These are phyloP conservation scores for Halenospora varia DNA, from an alignment of 495 filamentous ascomycete genomes.

Conservation along the genomic window DNA sequence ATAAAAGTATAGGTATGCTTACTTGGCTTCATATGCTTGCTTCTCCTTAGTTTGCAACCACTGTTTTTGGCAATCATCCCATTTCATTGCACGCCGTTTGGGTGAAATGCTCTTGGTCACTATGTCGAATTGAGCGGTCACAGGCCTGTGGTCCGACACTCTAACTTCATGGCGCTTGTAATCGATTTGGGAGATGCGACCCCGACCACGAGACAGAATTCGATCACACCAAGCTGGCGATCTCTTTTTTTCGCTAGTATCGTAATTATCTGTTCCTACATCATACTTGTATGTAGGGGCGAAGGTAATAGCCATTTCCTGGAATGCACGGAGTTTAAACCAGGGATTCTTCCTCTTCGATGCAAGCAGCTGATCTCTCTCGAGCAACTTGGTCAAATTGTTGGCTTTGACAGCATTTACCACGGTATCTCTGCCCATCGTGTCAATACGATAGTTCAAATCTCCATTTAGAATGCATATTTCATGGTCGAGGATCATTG, in stretches of 20 bases:
- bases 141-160: conserved; percentile 89
- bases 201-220: conserved; percentile 78
- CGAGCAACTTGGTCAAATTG: conserved; percentile 86
- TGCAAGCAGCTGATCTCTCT: conserved; percentile 88
- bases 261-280: conserved; percentile 89
- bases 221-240: conserved; percentile 98
- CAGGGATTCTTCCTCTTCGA: conserved; percentile 81
- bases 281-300: conserved; percentile 98
- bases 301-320: conserved; percentile 82
- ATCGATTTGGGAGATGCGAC: conserved; percentile 78
- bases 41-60: conserved; percentile 66
- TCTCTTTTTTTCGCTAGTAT: conserved; percentile 89
- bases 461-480: conserved; percentile 95
- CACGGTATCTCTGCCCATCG: conserved; percentile 89
- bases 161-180: conserved; percentile 86
- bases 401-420: conserved; percentile 74
- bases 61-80: conserved; percentile 65
- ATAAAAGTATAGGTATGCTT: conserved; percentile 2
- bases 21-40: conserved; percentile 21
- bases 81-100: conserved; percentile 56
- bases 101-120: conserved; percentile 74
- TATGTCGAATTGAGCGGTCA: conserved; percentile 77
- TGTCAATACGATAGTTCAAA: conserved; percentile 96
- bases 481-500: conserved; percentile 95
- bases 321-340: conserved; percentile 82